Conservation (phyloP, 441 rosid genomes). For the Erodium moschatum region DNA sequence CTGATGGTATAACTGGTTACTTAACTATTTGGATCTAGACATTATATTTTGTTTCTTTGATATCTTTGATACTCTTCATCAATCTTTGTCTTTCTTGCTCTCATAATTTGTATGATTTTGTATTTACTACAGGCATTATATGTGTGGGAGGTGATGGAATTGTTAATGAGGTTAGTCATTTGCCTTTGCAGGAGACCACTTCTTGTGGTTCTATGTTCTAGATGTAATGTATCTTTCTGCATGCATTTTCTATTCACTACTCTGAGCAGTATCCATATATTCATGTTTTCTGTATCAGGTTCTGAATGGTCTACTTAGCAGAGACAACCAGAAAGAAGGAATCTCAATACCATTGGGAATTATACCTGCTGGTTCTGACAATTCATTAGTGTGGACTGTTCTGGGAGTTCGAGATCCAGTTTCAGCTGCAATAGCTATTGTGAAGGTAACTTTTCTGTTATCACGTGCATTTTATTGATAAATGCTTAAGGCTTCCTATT, state of each 20-base stretch:
- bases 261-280: background rate
- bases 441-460: constrained; percentile 46
- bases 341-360: constrained; percentile 95
- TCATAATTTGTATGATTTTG: constrained; percentile 17
- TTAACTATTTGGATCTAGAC: constrained; percentile 14
- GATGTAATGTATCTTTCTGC: constrained; percentile 3
- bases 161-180: constrained; percentile 73
- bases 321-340: constrained; percentile 92
- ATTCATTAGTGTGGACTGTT: constrained; percentile 97
- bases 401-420: constrained; percentile 93
- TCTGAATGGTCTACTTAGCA: constrained; percentile 75
- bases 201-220: constrained; percentile 14
- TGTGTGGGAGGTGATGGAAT: constrained; percentile 98
- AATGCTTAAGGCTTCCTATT: background rate
- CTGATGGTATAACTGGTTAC: constrained; percentile 57
- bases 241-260: constrained; percentile 1
- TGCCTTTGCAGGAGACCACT: constrained; percentile 7
- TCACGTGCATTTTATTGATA: background rate
- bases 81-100: background rate
- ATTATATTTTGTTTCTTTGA: constrained; percentile 8
- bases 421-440: constrained; percentile 85
- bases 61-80: background rate
- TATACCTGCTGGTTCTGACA: constrained; percentile 97
- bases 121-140: constrained; percentile 62
- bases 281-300: constrained; percentile 37